Conservation (phyloP, 805 yeast species). For the Sugiyamaella floridensis region DNA sequence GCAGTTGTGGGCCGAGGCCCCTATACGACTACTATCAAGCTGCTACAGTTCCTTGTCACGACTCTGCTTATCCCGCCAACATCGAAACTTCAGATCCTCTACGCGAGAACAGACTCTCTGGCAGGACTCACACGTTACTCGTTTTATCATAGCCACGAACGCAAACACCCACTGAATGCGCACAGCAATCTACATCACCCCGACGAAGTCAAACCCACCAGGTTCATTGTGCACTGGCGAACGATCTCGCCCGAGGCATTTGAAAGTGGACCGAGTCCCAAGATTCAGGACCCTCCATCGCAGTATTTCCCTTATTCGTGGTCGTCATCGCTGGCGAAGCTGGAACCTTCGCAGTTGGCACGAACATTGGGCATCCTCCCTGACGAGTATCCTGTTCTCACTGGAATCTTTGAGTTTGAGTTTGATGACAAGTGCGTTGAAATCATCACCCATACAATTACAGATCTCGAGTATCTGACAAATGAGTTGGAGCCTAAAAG, state of each 20-base stretch:
- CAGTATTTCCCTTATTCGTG: constrained; percentile 8
- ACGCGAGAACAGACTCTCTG: constrained; percentile 9
- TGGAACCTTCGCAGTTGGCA: constrained; percentile 15
- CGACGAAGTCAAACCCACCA: constrained; percentile 1
- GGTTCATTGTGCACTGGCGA: constrained; percentile 14
- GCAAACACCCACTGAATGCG: not conserved
- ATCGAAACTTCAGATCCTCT: constrained; percentile 22
- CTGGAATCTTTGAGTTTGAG: constrained; percentile 33
- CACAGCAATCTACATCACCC: not conserved
- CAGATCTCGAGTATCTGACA: constrained; percentile 30
- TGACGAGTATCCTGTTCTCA: constrained; percentile 30
- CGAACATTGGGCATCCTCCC: constrained; percentile 26
- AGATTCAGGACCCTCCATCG: not conserved
- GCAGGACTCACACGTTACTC: constrained; percentile 1
- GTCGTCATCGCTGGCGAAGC: constrained; percentile 6
- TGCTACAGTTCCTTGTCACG: constrained; percentile 25
- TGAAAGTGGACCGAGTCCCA: not conserved
- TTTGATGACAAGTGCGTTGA: constrained; percentile 23
- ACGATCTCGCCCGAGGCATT: constrained; percentile 11
- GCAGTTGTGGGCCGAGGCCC: constrained; percentile 25
- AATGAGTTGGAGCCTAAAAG: constrained; percentile 11
- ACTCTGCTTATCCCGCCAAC: constrained; percentile 26
- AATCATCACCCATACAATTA: constrained; percentile 25
- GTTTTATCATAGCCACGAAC: not conserved
- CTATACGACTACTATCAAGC: constrained; percentile 23